Base-by-base conservation (phyloP, 208 protist genomes). In the Lotmaria passim region DNA sequence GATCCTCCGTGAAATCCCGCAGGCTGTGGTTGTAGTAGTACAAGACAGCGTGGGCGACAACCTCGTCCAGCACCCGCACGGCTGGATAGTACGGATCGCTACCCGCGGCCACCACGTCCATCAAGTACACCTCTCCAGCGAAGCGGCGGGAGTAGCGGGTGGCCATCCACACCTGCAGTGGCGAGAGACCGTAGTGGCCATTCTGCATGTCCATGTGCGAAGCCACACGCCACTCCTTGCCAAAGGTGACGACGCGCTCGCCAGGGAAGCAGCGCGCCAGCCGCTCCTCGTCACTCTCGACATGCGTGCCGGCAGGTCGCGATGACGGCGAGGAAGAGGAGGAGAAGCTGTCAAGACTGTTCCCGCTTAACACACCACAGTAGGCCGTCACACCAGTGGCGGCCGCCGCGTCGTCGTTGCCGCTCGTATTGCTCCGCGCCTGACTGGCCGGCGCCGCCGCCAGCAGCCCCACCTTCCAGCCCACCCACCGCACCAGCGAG, bases 41-140 rank as follows among this genome's bases (percentile, higher is more conserved):
- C 10, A 96, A 78, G 28, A 93, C 86, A 0, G 90, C 87, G 69
- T 96, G 90, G 44, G 81, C 81, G 12, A 93, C 85, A 7, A 96
- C 84, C 73, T 96, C 90, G 62, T 96, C 90, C 23, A 93, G 52
- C 0, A 96, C 90, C 24, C 83, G 79, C 19, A 82, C 72, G 3
- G 75, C 62, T 17, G 84, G 84, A 61, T 86, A 83, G 57, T 79
- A 78, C 7, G 76, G 71, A 55, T 96, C 90, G 31, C 90, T 75
- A 31, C 85, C 85, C 14, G 75, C 63, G 8, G 84, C 74, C 12
- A 77, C 59, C 14, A 96, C 83, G 56, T 96, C 90, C 73, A 96
- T 82, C 24, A 93, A 46, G 63, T 93, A 96, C 69, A 93, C 78
- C 66, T 93, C 86, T 17, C 85, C 81, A 0, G 87, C 79, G 33